Evolutionary conservation across 2,329 filamentous ascomycete species (phyloP).

Genomic region (Aspergillus floridensis): DNA sequence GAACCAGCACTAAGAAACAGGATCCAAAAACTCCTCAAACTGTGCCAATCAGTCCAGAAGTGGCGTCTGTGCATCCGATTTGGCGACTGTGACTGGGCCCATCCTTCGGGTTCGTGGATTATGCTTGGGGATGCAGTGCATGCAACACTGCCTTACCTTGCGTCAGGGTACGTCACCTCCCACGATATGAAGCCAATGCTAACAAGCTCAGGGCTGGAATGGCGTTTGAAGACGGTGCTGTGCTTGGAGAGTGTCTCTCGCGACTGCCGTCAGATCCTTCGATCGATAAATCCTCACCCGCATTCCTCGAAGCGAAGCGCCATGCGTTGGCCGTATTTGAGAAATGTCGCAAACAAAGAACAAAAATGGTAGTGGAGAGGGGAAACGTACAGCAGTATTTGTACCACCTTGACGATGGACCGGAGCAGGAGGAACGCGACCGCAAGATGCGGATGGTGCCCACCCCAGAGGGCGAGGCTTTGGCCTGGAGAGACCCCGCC

Average conservation of each 20-base stretch:
- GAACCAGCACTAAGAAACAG: slow-evolving; percentile 13
- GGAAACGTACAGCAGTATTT: slow-evolving; percentile 62
- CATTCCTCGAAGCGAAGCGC: slow-evolving; percentile 33
- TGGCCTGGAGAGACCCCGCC: slow-evolving; percentile 44
- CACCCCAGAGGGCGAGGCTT: slow-evolving; percentile 41
- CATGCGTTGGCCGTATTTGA: slow-evolving; percentile 51
- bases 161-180: slow-evolving; percentile 39
- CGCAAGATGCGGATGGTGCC: slow-evolving; percentile 39
- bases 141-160: slow-evolving; percentile 63
- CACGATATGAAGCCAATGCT: not conserved
- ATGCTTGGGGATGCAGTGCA: slow-evolving; percentile 65
- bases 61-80: slow-evolving; percentile 60
- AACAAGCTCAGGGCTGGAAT: slow-evolving; percentile 52
- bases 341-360: slow-evolving; percentile 56
- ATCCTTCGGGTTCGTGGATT: slow-evolving; percentile 55
- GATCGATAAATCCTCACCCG: slow-evolving; percentile 20
- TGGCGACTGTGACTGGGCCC: slow-evolving; percentile 57
- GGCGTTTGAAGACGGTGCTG: slow-evolving; percentile 60
- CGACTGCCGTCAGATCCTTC: slow-evolving; percentile 43
- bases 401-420: slow-evolving; percentile 61
- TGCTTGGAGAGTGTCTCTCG: slow-evolving; percentile 56
- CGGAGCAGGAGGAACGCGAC: slow-evolving; percentile 56
- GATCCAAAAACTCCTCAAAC: slow-evolving; percentile 55
- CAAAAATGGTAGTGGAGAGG: slow-evolving; percentile 58
- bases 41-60: slow-evolving; percentile 60